Evolutionary conservation across 345 rosid species (phyloP), one percentile per base, ranked within the genome.

Genomic region (Aurinia saxatilis): DNA sequence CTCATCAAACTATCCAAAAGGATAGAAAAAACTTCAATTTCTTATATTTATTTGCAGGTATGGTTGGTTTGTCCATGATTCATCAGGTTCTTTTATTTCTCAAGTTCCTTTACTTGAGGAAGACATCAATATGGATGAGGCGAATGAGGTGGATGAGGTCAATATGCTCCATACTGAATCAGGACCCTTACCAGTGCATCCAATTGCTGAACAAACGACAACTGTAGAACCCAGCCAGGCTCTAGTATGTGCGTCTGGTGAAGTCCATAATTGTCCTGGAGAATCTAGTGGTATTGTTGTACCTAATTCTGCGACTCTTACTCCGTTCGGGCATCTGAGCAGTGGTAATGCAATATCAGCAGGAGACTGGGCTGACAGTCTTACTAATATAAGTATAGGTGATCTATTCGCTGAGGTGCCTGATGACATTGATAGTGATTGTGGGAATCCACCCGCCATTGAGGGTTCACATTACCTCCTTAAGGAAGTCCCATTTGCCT

Each of bases 361-460:
- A 11, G 84, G 90, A 57, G 97, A 83, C 45, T 95, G 98, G 97
- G 96, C 95, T 12, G 99, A 95, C 75, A 90, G 95, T 70, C 89
- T 88, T 51, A 95, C 98, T 74, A 80, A 88, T 77, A 79, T 86
- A 49, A 90, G 96, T 60, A 70, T 95, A 48, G 99, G 98, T 60
- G 96, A 90, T 78, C 78, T 95, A 53, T 93, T 95, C 23, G 73
- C 85, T 59, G 96, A 86, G 50, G 85, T 76, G 36, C 85, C 89
- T 60, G 73, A 81, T 33, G 73, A 73, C 66, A 57, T 75, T 50
- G 77, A 76, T 63, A 68, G 35, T 8, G 59, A 80, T 55, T 60
- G 75, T 64, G 73, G 15, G 45, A 82, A 80, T 56, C 57, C 69
- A 40, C 71, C 80, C n/a, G 63, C 59, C 34, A 16, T 71, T 18